Percentiles rank a stretch among this genome's conserved stretches.
Evolutionary conservation across 2,329 filamentous ascomycete genomes (phyloP).

Genomic region (Xylariaceae sp.): DNA sequence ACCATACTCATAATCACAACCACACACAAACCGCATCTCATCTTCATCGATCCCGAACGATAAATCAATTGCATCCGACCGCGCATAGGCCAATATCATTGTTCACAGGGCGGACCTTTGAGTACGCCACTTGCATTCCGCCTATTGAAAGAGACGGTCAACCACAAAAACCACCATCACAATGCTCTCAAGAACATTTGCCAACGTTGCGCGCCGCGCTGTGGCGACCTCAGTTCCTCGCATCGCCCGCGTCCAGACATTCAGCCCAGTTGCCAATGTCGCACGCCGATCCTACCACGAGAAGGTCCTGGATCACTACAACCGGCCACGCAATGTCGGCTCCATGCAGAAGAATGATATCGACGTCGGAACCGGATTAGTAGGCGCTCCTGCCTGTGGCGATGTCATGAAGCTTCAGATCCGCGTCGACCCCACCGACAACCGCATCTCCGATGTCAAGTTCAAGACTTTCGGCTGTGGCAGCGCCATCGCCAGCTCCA

Average conservation of each 20-base stretch:
- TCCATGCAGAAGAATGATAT: conserved; percentile 65
- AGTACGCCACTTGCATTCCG: conserved; percentile 1
- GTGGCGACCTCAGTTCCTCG: conserved; percentile 39
- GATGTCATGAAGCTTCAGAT: conserved; percentile 95
- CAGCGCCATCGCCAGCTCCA: conserved; percentile 86
- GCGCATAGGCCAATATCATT: background rate
- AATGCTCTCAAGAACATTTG: conserved; percentile 45
- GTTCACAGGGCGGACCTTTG: background rate
- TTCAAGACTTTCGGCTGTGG: conserved; percentile 83
- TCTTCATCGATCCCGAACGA: conserved; percentile 1
- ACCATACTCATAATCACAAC: background rate
- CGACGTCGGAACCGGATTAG: conserved; percentile 71
- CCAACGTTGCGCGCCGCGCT: conserved; percentile 37
- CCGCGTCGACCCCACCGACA: conserved; percentile 66
- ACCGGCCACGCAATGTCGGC: conserved; percentile 71
- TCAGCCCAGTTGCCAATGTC: conserved; percentile 37
- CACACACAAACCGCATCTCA: background rate
- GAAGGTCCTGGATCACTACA: conserved; percentile 76
- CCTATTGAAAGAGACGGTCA: background rate
- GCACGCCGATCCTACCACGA: conserved; percentile 47
- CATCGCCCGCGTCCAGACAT: conserved; percentile 37
- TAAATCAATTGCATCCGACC: background rate
- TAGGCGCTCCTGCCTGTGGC: conserved; percentile 83
- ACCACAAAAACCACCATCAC: conserved; percentile 20
- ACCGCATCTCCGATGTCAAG: conserved; percentile 73